Conservation (phyloP, 352 stramenopile genomes). For the Phytophthora melonis region DNA sequence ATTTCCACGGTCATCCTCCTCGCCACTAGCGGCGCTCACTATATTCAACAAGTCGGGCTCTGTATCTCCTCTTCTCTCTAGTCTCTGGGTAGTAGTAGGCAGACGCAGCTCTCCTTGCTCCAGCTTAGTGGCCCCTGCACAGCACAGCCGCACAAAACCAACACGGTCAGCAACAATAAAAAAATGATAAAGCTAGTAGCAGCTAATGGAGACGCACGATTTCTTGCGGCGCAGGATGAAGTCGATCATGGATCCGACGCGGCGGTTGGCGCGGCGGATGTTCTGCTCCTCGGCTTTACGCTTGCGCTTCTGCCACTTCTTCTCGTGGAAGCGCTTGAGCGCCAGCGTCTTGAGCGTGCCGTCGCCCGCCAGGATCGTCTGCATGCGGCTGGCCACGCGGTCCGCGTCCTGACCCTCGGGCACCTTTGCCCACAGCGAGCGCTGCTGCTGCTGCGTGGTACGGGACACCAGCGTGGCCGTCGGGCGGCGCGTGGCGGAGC, state of each 20-base stretch:
- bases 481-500: conserved; percentile 22
- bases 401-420: conserved; percentile 57
- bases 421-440: conserved; percentile 68
- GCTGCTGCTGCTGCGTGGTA: conserved; percentile 32
- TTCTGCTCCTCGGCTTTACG: conserved; percentile 81
- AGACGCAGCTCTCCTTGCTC: conserved; percentile 1
- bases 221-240: conserved; percentile 88
- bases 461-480: conserved; percentile 28
- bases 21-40: conserved; percentile 14
- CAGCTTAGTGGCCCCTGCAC: conserved; percentile 37
- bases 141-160: conserved; percentile 6
- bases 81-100: conserved; percentile 14
- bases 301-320: conserved; percentile 86
- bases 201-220: conserved; percentile 53
- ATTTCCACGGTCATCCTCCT: not conserved
- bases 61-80: conserved; percentile 21
- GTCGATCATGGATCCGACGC: conserved; percentile 86
- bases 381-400: conserved; percentile 63
- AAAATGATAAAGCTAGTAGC: not conserved
- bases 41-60: conserved; percentile 26
- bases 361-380: conserved; percentile 80
- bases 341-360: conserved; percentile 77
- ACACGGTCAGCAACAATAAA: not conserved
- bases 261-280: conserved; percentile 84
- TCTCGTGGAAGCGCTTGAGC: conserved; percentile 85